Base-by-base conservation (phyloP, 768 basidiomycete genomes). In the Trametes punicea region DNA sequence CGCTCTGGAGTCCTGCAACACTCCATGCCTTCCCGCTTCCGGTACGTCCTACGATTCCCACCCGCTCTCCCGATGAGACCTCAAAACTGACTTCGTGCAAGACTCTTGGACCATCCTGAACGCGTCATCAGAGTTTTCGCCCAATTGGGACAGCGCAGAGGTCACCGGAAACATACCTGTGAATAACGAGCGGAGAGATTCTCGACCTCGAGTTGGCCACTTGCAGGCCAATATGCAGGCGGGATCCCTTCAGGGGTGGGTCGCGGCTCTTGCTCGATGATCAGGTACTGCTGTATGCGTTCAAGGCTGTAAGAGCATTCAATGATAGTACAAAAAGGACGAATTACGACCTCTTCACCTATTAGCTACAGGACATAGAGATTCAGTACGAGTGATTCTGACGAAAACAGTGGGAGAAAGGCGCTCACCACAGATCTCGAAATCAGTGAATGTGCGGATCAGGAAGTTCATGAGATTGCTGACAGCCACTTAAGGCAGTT, bases 211-310 rank as follows among this genome's bases (percentile, higher is more conserved):
- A 85, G 69, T 8, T 73, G 67, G 1, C 83, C 84, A 21, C 77
- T 79, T 1, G 82, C 71, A 1, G 84, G 84, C 84, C 83, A 85
- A 50, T 82, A 78, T 0, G 83, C 83, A 5, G 83, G 81, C 0
- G 83, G 83, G 16, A 73, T 65, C 5, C 75, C 76, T 7, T 68
- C 58, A 33, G 31, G 41, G 2, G 49, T 52, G 7, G 55, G 46
- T 27, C 52, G 66, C 0, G 74, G 73, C 64, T 85, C 83, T 51
- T 81, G 79, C 51, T 82, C 81, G 41, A 82, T 79, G n/a, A 70
- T 68, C 34, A 83, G 64, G 62, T 83, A 84, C 36, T 77, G 77
- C 44, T 77, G 71, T 45, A 84, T 74, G 36, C 82, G 75, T 63
- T 82, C 76, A 46, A 78, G 54, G 51, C 79, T 77, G 36, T 38